phyloP scores from a whole-genome alignment of 1,284 basidiomycete species.

The Inonotus obliquus region DNA sequence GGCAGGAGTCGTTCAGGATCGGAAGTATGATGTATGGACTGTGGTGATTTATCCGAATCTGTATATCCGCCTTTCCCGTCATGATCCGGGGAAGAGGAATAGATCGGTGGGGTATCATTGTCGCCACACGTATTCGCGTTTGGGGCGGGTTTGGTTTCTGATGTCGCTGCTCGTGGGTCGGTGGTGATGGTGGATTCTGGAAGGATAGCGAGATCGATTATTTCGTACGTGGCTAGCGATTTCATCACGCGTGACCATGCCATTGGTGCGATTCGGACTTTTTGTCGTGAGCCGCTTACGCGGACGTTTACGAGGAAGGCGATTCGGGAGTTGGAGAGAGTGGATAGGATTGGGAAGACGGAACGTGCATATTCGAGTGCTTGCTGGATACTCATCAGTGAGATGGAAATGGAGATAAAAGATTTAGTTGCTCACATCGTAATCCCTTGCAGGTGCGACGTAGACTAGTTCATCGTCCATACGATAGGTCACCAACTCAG shows the following conservation, averaged over 20 bases:
- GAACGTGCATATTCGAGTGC: constrained; percentile 48
- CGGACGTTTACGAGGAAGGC: constrained; percentile 36
- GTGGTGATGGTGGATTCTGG: constrained; percentile 3
- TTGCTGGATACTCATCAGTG: constrained; percentile 33
- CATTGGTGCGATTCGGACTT: constrained; percentile 47
- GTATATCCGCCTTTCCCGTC: too few species aligned
- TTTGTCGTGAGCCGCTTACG: constrained; percentile 29
- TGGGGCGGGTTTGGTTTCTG: constrained; percentile 10
- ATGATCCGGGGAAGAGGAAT: too few species aligned
- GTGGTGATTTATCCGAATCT: constrained; percentile 4
- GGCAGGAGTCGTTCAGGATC: background rate
- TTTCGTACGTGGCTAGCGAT: constrained; percentile 45
- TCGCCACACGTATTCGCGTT: too few species aligned
- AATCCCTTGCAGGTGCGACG: constrained; percentile 43
- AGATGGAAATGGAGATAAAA: background rate
- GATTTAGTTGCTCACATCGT: constrained; percentile 33
- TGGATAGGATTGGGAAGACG: constrained; percentile 42
- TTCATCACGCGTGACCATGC: constrained; percentile 49
- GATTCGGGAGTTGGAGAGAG: constrained; percentile 38
- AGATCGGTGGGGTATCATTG: background rate
- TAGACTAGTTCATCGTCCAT: constrained; percentile 43
- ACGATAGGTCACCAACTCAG: constrained; percentile 51
- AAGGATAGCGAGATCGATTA: constrained; percentile 44
- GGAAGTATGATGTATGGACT: background rate
- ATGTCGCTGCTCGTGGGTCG: constrained; percentile 1